A percentile compares a stretch with the other conserved stretches of the same genome.
These are phyloP conservation scores for Xerocomus nothofagi DNA, from an alignment of 1,284 basidiomycete species.

Conservation along the genomic window DNA sequence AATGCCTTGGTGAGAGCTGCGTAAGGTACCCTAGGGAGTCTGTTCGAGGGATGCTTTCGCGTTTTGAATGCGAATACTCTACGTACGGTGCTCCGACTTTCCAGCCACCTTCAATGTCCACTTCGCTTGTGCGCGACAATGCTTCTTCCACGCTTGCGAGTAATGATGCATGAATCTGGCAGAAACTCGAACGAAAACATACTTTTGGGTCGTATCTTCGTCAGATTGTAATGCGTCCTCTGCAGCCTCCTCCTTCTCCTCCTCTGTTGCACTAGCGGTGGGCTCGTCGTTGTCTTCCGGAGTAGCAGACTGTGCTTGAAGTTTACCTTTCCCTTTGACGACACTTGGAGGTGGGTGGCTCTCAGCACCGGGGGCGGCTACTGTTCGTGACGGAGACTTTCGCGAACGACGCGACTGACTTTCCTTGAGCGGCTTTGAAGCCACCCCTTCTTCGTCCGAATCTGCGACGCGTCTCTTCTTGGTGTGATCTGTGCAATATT, in stretches of 20 bases:
- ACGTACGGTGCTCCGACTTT: conserved; percentile 82
- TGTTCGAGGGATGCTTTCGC: conserved; percentile 1
- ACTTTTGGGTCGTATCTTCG: conserved; percentile 62
- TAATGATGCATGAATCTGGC: conserved; percentile 1
- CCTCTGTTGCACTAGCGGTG: conserved; percentile 45
- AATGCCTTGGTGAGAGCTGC: conserved; percentile 90
- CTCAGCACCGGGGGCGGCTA: conserved; percentile 12
- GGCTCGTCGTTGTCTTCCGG: conserved; percentile 43
- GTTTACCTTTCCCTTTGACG: conserved; percentile 29
- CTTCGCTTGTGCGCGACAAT: conserved; percentile 62
- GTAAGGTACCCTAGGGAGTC: conserved; percentile 79
- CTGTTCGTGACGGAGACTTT: conserved; percentile 2
- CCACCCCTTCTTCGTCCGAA: conserved; percentile 61
- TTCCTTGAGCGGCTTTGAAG: conserved; percentile 9
- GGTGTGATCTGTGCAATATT: conserved; percentile 24
- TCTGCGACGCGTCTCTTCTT: conserved; percentile 65
- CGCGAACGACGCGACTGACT: neutral
- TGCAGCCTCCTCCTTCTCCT: conserved; percentile 54
- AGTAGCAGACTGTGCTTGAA: conserved; percentile 16
- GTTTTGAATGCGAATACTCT: neutral
- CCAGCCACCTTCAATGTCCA: conserved; percentile 85
- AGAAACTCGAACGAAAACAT: conserved; percentile 19
- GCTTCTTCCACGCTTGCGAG: conserved; percentile 66
- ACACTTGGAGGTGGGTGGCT: conserved; percentile 9
- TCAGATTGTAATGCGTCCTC: conserved; percentile 38